Evolutionary conservation across 257 asterid genomes (phyloP).

Genomic region (Plantago ovata): DNA sequence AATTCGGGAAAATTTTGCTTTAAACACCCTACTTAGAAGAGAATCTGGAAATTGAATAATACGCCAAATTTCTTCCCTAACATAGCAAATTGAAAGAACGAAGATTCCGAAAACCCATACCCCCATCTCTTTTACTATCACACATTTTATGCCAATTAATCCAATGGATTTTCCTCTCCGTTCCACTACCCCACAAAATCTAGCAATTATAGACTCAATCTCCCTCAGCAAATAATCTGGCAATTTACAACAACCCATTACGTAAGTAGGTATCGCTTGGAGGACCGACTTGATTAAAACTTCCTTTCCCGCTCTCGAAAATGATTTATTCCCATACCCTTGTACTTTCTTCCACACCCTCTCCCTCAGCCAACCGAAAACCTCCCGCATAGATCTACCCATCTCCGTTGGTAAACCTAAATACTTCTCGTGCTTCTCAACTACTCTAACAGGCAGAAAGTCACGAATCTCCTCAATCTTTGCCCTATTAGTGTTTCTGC

Average conservation of each 20-base stretch:
- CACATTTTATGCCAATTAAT: neutral
- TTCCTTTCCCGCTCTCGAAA: neutral
- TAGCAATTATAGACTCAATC: neutral
- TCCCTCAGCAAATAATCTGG: neutral
- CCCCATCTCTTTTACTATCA: neutral
- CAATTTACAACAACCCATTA: too few relatives aligned
- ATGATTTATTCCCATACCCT: neutral
- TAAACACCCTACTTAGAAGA: too few relatives aligned
- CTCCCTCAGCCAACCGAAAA: neutral
- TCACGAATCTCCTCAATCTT: too few relatives aligned
- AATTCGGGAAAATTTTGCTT: too few relatives aligned
- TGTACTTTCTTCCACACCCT: neutral
- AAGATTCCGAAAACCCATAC: neutral
- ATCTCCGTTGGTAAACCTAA: neutral
- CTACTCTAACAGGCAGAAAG: neutral
- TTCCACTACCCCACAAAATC: neutral
- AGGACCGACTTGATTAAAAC: neutral
- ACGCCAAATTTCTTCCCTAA: too few relatives aligned
- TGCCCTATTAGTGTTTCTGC: neutral
- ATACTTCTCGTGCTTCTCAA: slow-evolving; percentile 3
- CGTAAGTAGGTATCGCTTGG: neutral
- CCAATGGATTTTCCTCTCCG: neutral
- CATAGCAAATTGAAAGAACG: too few relatives aligned
- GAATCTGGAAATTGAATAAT: too few relatives aligned
- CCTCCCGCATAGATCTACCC: neutral